phyloP scores from a whole-genome alignment of 2,329 filamentous ascomycete species.

The Bipolaris gigantea region DNA sequence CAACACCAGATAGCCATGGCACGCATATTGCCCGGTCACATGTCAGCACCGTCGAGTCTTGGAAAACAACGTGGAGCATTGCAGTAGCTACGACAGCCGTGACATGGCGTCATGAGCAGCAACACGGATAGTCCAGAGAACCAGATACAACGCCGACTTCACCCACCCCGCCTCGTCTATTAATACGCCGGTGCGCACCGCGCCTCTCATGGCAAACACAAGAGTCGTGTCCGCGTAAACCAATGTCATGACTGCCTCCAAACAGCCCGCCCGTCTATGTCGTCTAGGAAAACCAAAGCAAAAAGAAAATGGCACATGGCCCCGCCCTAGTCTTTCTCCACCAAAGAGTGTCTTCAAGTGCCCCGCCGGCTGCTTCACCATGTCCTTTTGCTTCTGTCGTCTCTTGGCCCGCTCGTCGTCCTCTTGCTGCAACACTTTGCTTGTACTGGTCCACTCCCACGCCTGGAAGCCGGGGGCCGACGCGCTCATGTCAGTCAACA shows the following conservation, averaged over 20 bases:
- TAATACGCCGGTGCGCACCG: conserved; percentile 31
- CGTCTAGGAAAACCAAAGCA: conserved; percentile 18
- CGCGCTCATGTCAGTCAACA: conserved; percentile 23
- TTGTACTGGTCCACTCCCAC: conserved; percentile 4
- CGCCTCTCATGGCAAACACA: conserved; percentile 11
- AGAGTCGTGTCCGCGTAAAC: background rate
- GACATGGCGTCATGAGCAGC: conserved; percentile 2
- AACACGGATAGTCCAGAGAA: conserved; percentile 1
- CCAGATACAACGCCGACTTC: conserved; percentile 27
- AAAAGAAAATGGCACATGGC: background rate
- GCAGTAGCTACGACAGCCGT: conserved; percentile 3
- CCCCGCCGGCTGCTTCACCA: conserved; percentile 1
- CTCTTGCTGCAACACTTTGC: background rate
- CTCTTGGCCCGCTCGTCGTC: conserved; percentile 5
- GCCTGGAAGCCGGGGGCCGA: conserved; percentile 6
- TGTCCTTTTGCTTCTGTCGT: background rate
- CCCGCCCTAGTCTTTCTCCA: background rate
- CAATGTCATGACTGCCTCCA: conserved; percentile 5
- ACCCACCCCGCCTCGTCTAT: conserved; percentile 20
- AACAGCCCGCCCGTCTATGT: conserved; percentile 18
- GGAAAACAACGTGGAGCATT: conserved; percentile 3
- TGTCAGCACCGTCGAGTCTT: conserved; percentile 6
- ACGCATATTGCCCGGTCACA: background rate
- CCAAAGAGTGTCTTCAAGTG: background rate
- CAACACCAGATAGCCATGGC: background rate